phyloP scores from a whole-genome alignment of 257 asterid species.

The Primulina eburnea region DNA sequence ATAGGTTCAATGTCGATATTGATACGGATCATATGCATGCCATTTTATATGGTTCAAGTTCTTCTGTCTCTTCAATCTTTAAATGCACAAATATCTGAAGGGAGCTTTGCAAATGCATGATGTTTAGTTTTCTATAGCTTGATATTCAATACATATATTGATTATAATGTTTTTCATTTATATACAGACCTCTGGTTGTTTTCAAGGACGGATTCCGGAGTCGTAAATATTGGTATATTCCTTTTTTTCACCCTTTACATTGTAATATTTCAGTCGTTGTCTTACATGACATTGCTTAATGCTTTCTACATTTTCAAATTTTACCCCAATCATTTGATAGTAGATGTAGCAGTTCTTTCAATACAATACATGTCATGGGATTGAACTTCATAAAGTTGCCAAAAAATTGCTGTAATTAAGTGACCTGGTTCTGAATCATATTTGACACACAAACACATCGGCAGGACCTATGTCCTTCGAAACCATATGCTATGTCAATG shows the following conservation, averaged over 20 bases:
- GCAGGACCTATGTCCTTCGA: too few species aligned
- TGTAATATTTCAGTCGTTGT: background rate
- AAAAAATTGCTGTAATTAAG: background rate
- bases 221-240: constrained; percentile 68
- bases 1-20: too few species aligned
- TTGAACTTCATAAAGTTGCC: background rate
- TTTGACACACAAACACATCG: too few species aligned
- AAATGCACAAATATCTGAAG: background rate
- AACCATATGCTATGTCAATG: too few species aligned
- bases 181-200: constrained; percentile 74
- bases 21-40: background rate
- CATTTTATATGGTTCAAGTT: background rate
- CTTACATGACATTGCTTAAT: background rate
- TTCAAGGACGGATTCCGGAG: constrained; percentile 84
- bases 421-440: background rate
- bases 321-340: background rate
- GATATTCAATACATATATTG: too few species aligned
- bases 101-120: background rate
- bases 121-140: background rate
- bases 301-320: background rate
- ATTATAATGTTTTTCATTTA: constrained; percentile 6
- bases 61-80: background rate
- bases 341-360: background rate
- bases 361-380: background rate
- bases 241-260: background rate